Evolutionary conservation across 2,329 filamentous ascomycete species (phyloP).

Genomic region (Exophiala bonariae): DNA sequence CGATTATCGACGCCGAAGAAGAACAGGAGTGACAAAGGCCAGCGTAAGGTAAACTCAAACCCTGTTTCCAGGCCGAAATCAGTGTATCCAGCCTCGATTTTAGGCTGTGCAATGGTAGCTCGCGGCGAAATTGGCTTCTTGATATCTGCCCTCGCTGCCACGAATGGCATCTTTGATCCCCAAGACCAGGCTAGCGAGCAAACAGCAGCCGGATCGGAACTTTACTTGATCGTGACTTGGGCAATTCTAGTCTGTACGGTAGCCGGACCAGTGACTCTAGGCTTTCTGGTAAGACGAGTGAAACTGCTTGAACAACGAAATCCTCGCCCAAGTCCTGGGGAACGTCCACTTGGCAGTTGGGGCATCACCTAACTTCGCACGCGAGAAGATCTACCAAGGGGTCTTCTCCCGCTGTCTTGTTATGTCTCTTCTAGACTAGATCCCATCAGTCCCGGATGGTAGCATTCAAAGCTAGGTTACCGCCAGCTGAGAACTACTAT

Average conservation of each 20-base stretch:
- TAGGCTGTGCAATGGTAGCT: constrained; percentile 71
- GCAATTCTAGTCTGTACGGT: constrained; percentile 59
- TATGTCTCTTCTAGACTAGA: no score
- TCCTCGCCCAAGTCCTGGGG: constrained; percentile 1
- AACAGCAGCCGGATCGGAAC: constrained; percentile 38
- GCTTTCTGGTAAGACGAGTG: constrained; percentile 49
- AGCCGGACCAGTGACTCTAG: constrained; percentile 55
- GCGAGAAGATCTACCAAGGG: no score
- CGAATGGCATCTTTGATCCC: constrained; percentile 46
- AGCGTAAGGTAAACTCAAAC: background rate
- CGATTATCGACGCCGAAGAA: constrained; percentile 30
- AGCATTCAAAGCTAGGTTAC: no score
- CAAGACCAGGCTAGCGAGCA: background rate
- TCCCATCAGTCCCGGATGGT: no score
- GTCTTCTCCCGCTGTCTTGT: no score
- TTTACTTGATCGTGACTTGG: constrained; percentile 57
- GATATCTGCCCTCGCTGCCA: constrained; percentile 68
- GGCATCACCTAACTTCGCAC: constrained; percentile 1
- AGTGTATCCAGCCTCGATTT: constrained; percentile 65
- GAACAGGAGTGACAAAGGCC: background rate
- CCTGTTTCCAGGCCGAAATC: constrained; percentile 41
- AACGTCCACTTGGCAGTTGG: constrained; percentile 21
- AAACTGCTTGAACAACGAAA: constrained; percentile 27
- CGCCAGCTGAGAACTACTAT: no score
- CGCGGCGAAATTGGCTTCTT: constrained; percentile 80